Evolutionary conservation across 805 yeast species (phyloP).

Genomic region (Saturnispora silvae): DNA sequence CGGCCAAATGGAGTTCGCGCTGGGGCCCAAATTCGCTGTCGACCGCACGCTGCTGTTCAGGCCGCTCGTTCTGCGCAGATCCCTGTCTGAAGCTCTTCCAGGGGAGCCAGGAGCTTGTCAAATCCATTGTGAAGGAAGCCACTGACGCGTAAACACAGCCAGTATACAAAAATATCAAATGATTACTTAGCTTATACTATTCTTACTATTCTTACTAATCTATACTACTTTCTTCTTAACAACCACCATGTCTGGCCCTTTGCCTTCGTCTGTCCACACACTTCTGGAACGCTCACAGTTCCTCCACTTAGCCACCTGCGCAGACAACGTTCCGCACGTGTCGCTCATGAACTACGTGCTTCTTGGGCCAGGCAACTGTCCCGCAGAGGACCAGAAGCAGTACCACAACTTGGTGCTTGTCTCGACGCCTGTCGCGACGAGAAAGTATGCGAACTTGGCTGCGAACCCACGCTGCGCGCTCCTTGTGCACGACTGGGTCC

Average conservation of each 20-base stretch:
- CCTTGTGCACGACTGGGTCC: conserved; percentile 86
- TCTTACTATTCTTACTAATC: no score
- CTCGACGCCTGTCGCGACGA: conserved; percentile 62
- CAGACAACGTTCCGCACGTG: conserved; percentile 64
- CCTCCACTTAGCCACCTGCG: conserved; percentile 78
- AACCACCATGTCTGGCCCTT: conserved; percentile 13
- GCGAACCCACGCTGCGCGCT: conserved; percentile 72
- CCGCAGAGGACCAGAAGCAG: conserved; percentile 11
- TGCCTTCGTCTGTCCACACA: conserved; percentile 28
- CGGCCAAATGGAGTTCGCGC: not conserved
- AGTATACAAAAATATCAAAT: no score
- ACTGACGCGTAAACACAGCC: no score
- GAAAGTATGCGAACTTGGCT: conserved; percentile 59
- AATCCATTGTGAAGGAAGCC: no score
- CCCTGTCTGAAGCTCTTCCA: no score
- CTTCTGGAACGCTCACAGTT: conserved; percentile 53
- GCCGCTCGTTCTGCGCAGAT: no score
- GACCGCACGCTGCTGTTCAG: not conserved
- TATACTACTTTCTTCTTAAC: no score
- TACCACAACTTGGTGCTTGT: conserved; percentile 37
- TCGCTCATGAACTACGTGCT: conserved; percentile 86
- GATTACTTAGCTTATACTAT: no score
- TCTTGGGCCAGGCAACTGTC: conserved; percentile 31
- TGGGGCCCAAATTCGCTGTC: not conserved
- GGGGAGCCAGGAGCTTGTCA: no score